Conservation (phyloP, 2,329 filamentous ascomycete species). For the Aspergillus intermedius region DNA sequence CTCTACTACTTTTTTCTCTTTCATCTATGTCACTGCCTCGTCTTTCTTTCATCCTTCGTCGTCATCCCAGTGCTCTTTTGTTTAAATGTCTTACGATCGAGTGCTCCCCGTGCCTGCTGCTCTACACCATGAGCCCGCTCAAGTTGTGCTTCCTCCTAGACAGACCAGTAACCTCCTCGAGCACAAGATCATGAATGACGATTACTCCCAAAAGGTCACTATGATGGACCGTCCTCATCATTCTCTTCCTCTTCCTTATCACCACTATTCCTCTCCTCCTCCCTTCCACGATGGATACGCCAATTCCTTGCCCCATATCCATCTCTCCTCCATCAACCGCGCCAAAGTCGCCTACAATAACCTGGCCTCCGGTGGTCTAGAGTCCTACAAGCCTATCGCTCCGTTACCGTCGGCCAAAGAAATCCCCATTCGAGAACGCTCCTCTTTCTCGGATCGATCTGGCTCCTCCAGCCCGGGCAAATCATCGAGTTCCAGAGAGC, state of each 20-base stretch:
- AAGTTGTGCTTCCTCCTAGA: conserved; percentile 24
- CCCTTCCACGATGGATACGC: conserved; percentile 16
- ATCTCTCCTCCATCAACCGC: conserved; percentile 22
- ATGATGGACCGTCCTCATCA: conserved; percentile 10
- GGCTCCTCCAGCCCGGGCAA: conserved; percentile 32
- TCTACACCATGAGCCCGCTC: conserved; percentile 35
- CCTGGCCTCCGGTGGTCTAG: conserved; percentile 9
- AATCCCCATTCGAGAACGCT: conserved; percentile 19
- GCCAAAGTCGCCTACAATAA: conserved; percentile 18
- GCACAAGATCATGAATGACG: conserved; percentile 38
- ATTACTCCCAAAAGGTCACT: conserved; percentile 14
- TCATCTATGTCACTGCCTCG: conserved; percentile 4
- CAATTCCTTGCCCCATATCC: conserved; percentile 17
- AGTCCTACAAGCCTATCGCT: conserved; percentile 10
- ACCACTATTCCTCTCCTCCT: conserved; percentile 8
- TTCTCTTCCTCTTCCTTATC: not conserved
- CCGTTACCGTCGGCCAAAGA: conserved; percentile 16
- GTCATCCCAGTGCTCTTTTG: conserved; percentile 7
- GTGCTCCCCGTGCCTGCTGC: conserved; percentile 40
- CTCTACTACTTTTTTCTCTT: conserved; percentile 6
- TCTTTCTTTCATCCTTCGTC: conserved; percentile 5
- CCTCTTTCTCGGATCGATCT: conserved; percentile 17
- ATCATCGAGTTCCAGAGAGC: conserved; percentile 30
- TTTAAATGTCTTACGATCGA: conserved; percentile 45
- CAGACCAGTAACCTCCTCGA: conserved; percentile 32